Percentiles rank a stretch among this genome's conserved stretches.
These are phyloP conservation scores for Hyaloscypha finlandica DNA, from an alignment of 495 filamentous ascomycete genomes.

Conservation along the genomic window DNA sequence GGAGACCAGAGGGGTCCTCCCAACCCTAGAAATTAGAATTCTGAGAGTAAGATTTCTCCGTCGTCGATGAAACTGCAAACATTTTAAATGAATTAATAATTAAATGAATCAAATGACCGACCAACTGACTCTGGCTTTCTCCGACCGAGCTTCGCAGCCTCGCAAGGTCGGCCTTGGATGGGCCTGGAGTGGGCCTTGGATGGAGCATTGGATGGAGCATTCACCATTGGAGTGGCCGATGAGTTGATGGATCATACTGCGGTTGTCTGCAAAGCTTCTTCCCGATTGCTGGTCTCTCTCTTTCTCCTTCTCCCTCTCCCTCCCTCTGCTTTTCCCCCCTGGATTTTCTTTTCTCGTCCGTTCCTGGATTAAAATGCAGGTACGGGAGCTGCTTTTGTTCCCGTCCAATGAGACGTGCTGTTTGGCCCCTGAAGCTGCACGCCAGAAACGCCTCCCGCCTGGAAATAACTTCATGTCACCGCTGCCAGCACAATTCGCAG, in stretches of 20 bases:
- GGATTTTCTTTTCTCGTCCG: no score
- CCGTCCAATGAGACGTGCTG: neutral
- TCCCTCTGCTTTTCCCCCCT: no score
- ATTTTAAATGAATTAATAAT: neutral
- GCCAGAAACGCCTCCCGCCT: neutral
- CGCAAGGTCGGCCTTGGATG: neutral
- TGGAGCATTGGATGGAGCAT: no score
- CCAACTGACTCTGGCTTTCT: neutral
- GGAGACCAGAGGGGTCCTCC: neutral
- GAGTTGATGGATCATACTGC: no score
- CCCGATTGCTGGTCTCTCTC: no score
- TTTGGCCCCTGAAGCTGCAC: neutral
- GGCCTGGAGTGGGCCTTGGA: no score
- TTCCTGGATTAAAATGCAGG: conserved; percentile 1
- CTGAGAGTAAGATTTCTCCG: no score
- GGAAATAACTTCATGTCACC: neutral
- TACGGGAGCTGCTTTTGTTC: neutral
- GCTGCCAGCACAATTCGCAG: neutral
- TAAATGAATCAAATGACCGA: neutral
- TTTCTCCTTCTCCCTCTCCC: no score
- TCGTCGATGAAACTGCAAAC: neutral
- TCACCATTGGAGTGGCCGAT: no score
- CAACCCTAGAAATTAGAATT: no score
- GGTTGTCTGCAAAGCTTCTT: no score
- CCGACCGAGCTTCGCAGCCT: neutral